Conservation (phyloP, 2,329 filamentous ascomycete species). For the Stromatinia cepivora region DNA sequence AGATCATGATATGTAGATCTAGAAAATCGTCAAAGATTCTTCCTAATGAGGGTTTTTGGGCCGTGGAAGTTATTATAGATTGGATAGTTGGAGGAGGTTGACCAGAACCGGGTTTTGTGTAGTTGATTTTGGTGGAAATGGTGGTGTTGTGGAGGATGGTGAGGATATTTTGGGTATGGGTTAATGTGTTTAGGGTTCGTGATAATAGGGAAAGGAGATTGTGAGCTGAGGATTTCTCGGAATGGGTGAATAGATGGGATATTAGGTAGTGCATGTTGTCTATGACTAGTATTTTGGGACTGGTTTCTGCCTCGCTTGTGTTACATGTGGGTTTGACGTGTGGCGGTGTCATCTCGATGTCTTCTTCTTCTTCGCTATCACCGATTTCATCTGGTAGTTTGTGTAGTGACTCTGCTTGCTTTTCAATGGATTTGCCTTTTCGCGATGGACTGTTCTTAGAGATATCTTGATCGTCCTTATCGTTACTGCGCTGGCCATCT, state of each 20-base stretch:
- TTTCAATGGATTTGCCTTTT: not conserved
- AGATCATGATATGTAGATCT: slow-evolving; percentile 56
- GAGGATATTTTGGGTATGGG: slow-evolving; percentile 48
- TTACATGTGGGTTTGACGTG: not conserved
- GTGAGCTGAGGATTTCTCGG: slow-evolving; percentile 50
- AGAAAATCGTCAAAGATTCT: slow-evolving; percentile 55
- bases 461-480: not conserved
- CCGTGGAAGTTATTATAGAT: slow-evolving; percentile 32
- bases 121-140: slow-evolving; percentile 34
- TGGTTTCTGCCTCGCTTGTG: slow-evolving; percentile 23
- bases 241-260: slow-evolving; percentile 52
- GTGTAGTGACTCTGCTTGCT: not conserved
- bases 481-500: not conserved
- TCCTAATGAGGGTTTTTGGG: slow-evolving; percentile 45
- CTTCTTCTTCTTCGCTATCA: slow-evolving; percentile 34
- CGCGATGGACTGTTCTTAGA: not conserved
- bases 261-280: slow-evolving; percentile 56
- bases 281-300: slow-evolving; percentile 51
- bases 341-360: not conserved
- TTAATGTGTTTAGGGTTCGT: slow-evolving; percentile 48
- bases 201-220: slow-evolving; percentile 50
- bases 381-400: slow-evolving; percentile 39
- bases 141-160: slow-evolving; percentile 57
- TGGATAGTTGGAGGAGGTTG: slow-evolving; percentile 10
- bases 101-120: slow-evolving; percentile 3